A percentile compares a stretch with the other conserved stretches of the same genome.
Conservation (phyloP, 23 red algal species). For the Pyropia yezoensis region DNA sequence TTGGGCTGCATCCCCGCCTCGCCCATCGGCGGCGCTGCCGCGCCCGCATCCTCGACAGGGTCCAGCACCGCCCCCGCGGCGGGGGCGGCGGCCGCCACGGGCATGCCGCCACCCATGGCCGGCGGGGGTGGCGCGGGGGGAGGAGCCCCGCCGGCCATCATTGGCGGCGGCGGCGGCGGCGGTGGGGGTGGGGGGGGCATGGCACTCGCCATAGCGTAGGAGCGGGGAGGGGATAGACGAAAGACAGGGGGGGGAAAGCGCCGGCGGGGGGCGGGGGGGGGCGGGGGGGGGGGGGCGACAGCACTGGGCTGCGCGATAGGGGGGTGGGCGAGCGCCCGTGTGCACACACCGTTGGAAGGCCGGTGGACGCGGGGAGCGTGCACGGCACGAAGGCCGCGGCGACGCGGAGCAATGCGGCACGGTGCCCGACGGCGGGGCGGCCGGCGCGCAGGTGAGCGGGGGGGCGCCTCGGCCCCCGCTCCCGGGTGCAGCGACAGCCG, state of each 20-base stretch:
- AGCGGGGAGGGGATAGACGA: background rate
- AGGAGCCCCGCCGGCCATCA: background rate
- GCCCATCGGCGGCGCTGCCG: constrained; percentile 7
- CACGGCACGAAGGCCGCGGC: background rate
- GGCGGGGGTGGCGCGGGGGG: constrained; percentile 20
- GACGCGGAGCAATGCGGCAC: too few species aligned
- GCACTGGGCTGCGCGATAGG: background rate
- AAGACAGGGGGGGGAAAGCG: background rate
- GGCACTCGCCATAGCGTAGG: background rate
- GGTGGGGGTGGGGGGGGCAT: constrained; percentile 2
- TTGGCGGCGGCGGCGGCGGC: background rate
- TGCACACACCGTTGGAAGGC: background rate
- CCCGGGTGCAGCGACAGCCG: too few species aligned
- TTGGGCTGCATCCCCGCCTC: constrained; percentile 23
- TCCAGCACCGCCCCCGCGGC: constrained; percentile 1
- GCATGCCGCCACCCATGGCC: background rate
- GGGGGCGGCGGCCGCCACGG: background rate
- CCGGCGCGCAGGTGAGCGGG: too few species aligned
- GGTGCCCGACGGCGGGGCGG: too few species aligned
- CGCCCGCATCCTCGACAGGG: constrained; percentile 1
- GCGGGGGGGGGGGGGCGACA: background rate
- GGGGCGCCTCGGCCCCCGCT: too few species aligned
- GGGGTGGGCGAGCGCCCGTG: background rate
- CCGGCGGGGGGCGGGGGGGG: background rate
- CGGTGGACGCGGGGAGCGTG: background rate